Evolutionary conservation across 257 asterid species (phyloP).

Genomic region (Prunella vulgaris): DNA sequence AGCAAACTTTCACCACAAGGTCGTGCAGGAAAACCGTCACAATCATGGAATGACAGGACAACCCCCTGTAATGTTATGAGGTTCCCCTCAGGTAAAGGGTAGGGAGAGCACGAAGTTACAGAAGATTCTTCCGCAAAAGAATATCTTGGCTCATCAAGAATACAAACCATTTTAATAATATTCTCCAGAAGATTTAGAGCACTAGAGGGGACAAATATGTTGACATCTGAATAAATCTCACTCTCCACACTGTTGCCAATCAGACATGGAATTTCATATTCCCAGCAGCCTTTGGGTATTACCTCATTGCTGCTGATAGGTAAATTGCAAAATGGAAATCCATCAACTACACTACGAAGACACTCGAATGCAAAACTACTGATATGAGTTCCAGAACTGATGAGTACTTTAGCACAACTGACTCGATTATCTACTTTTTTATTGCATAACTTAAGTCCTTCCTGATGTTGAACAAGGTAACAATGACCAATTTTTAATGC

Average conservation of each 20-base stretch:
- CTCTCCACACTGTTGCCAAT: slow-evolving; percentile 14
- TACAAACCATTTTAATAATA: slow-evolving; percentile 24
- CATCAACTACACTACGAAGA: slow-evolving; percentile 32
- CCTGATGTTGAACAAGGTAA: slow-evolving; percentile 54
- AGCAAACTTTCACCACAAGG: slow-evolving; percentile 26
- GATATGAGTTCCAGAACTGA: slow-evolving; percentile 42
- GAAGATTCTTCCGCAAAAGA: slow-evolving; percentile 28
- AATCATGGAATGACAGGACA: slow-evolving; percentile 57
- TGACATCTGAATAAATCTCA: slow-evolving; percentile 42
- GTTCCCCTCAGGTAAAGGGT: slow-evolving; percentile 64
- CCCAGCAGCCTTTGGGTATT: slow-evolving; percentile 21
- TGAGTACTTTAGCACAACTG: slow-evolving; percentile 34
- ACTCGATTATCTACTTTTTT: slow-evolving; percentile 24
- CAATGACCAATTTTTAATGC: slow-evolving; percentile 54
- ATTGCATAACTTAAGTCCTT: slow-evolving; percentile 39
- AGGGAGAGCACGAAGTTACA: slow-evolving; percentile 30
- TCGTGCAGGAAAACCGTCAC: slow-evolving; percentile 30
- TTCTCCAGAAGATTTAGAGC: slow-evolving; percentile 41
- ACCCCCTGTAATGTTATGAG: slow-evolving; percentile 59
- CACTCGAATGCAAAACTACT: slow-evolving; percentile 46
- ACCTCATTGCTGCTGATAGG: slow-evolving; percentile 27
- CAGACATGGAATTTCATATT: slow-evolving; percentile 27
- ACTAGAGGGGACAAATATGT: slow-evolving; percentile 40
- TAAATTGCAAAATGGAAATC: slow-evolving; percentile 11
- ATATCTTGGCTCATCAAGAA: slow-evolving; percentile 23